A percentile compares a stretch with the other conserved stretches of the same genome.
phyloP scores from a whole-genome alignment of 805 yeast genomes.

The Ogataea paraovalis region DNA sequence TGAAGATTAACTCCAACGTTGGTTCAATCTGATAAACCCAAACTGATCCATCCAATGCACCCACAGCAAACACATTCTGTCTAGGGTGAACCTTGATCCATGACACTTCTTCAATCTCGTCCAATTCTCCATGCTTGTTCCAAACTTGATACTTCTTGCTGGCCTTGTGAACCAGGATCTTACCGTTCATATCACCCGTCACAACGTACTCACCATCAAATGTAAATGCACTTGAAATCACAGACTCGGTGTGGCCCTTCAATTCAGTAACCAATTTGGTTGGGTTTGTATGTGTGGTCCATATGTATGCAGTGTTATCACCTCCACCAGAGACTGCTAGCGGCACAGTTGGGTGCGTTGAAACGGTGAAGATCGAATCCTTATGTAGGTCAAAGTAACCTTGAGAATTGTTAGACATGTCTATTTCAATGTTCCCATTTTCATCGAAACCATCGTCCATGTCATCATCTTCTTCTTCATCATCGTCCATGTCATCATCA shows the following conservation, averaged over 20 bases:
- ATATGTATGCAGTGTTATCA: constrained; percentile 80
- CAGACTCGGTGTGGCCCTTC: constrained; percentile 82
- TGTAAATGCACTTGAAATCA: constrained; percentile 79
- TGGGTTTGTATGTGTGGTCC: constrained; percentile 90
- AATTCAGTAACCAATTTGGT: constrained; percentile 75
- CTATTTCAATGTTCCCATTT: constrained; percentile 65
- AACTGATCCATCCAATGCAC: constrained; percentile 88
- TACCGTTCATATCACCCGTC: constrained; percentile 95
- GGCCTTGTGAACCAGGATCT: constrained; percentile 67
- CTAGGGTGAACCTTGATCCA: constrained; percentile 82
- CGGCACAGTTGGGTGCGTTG: constrained; percentile 81
- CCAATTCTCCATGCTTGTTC: constrained; percentile 64
- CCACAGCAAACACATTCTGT: constrained; percentile 79
- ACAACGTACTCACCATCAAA: constrained; percentile 74
- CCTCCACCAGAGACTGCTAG: constrained; percentile 93
- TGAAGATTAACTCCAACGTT: constrained; percentile 63
- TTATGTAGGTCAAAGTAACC: constrained; percentile 85
- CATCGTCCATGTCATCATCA: constrained; percentile 28
- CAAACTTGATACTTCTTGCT: constrained; percentile 79
- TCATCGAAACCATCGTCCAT: constrained; percentile 38
- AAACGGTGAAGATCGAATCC: constrained; percentile 82
- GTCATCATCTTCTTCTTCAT: constrained; percentile 36
- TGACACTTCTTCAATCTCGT: constrained; percentile 86
- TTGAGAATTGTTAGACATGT: constrained; percentile 84
- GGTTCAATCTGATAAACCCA: constrained; percentile 84